Evolutionary conservation across 1,284 basidiomycete genomes (phyloP), one percentile per base, ranked within the genome.

Genomic region (Leccinum pallidistipes): DNA sequence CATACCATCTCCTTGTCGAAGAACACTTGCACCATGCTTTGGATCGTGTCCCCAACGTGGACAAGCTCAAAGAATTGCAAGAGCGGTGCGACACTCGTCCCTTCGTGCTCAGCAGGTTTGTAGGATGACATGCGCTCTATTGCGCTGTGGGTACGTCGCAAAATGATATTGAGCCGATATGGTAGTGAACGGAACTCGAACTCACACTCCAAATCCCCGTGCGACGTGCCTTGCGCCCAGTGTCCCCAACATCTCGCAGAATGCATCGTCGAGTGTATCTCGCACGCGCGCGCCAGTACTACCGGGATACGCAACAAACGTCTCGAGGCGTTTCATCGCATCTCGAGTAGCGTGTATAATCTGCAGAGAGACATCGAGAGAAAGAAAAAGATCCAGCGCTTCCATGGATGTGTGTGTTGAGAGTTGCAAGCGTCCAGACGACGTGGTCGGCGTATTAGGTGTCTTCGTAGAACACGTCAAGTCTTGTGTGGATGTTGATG

Each of bases 61-160:
- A 97, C 96, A 16, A 99, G 82, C 79, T 98, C 97, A 68, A 99
- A 98, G 77, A 99, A 99, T 75, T 98, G 95, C 51, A 98, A 80
- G 1, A 99, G 78, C 0, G 97, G 95, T 0, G 95, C 94, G 1
- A 98, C 95, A 61, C 85, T 87, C 29, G 84, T 89, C 58, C 85
- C 86, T 58, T 88, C 84, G 69, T 95, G 91, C 65, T 95, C 92
- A 0, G 87, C 86, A 0, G 95, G 94, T 70, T 89, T 88, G 73
- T 95, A 97, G n/a, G 83, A 80, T 53, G 82, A 83, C 94, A 97
- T 96, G 69, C 92, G 88, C 58, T 90, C 83, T 3, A 87, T 91
- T 3, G 94, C 94, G 63, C 90, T 95, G 58, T 16, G 8, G 27
- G 12, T 11, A 61, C 27, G 11, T 27, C 43, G 9, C 16, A 10